Percentiles rank a stretch among this genome's conserved stretches.
Evolutionary conservation across 192 early-diverging fungal genomes (phyloP).

Genomic region (Coemansia reversa): DNA sequence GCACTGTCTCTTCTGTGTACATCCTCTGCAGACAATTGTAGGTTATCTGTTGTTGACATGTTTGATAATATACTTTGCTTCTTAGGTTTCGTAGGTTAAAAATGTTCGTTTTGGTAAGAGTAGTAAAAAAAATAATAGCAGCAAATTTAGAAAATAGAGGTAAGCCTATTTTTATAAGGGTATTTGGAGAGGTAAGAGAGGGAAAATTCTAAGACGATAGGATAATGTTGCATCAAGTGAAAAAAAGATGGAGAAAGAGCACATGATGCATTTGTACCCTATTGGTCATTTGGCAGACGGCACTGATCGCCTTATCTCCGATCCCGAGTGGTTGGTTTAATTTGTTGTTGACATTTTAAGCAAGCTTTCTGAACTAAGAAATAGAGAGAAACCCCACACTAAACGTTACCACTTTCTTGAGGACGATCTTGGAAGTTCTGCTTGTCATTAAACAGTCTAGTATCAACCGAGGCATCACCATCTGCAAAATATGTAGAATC

Average conservation of each 20-base stretch:
- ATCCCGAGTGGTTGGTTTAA: neutral
- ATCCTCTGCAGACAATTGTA: neutral
- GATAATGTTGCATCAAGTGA: too few species aligned
- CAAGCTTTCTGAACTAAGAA: neutral
- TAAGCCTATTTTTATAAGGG: neutral
- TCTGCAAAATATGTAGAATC: constrained; percentile 82
- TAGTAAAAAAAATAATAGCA: neutral
- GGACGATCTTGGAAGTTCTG: neutral
- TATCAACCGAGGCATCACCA: constrained; percentile 83
- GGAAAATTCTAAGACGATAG: too few species aligned
- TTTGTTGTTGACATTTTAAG: neutral
- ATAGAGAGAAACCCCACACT: neutral
- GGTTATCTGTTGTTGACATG: neutral
- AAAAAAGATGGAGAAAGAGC: neutral
- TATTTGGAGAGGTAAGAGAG: neutral
- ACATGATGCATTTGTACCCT: neutral
- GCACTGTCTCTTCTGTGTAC: neutral
- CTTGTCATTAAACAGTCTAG: constrained; percentile 65
- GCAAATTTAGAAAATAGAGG: neutral
- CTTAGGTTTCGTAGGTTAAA: neutral
- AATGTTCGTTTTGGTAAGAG: neutral
- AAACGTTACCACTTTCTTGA: neutral
- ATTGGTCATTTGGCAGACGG: neutral
- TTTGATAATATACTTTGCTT: neutral
- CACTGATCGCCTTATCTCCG: neutral